Evolutionary conservation across 1,139 yeast genomes (phyloP), one percentile per base, ranked within the genome.

Genomic region (Yamadazyma sp.): DNA sequence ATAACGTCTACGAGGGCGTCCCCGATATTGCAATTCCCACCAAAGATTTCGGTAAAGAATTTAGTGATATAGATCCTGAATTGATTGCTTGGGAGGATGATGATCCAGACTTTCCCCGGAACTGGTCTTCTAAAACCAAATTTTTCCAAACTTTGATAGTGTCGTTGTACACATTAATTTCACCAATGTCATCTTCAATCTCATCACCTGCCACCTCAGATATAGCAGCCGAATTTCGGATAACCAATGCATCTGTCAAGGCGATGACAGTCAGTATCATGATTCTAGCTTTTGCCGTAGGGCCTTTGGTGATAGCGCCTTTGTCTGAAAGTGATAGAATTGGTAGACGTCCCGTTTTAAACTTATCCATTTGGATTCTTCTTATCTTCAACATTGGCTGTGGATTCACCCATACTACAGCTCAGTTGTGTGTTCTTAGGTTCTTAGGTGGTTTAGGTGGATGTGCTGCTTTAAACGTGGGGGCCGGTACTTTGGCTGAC

Each of bases 401-500:
- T 55, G 84, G 78, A 1, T 63, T 77, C 36, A 62, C 80, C 4
- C 65, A 75, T 31, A 77, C 67, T 32, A 68, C 76, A 0, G 69
- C 80, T 1, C 83, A 79, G 47, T 61, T 83, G 54, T 67, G 81
- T 46, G 73, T 81, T 4, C 74, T 77, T 41, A 64, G 87, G 33
- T 75, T 81, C 38, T 52, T 81, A 7, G 84, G 84, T 1, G 88
- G 88, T 1, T 58, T 75, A 22, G 80, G 82, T n/a, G 84, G 83
- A 3, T 75, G 82, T 41, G 81, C 85, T 1, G 79, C 87, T 1
- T 60, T 81, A 34, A 77, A 80, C 38, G 82, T 81, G n/a, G 85
- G 86, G n/a, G 86, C 85, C 1, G 88, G 87, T 24, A 74, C 80
- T 4, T 56, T 82, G 36, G 83, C 84, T n/a, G 88, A 82, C 53